Base-by-base conservation (phyloP, 768 basidiomycete species). In the Rhodotorula diobovata region DNA sequence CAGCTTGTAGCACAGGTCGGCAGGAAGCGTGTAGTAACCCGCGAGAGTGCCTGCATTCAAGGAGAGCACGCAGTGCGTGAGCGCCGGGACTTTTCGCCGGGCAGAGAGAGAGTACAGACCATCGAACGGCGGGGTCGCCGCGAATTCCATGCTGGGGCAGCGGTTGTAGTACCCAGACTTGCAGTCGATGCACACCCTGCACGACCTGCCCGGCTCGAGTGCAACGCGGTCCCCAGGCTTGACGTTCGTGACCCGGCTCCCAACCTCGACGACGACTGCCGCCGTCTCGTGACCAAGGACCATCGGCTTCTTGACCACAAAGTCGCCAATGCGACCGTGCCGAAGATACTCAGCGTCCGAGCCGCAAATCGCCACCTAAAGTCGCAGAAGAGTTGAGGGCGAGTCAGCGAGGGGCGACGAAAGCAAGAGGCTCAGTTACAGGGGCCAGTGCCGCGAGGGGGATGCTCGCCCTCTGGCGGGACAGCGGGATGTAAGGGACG, bases 81-180 rank as follows among this genome's bases (percentile, higher is more conserved):
- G 39, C 15, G 15, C 39, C 9, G 9, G 39, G 39, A 41, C 39
- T 41, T 41, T 41, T 41, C 39, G 39, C n/a, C n/a, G n/a, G n/a
- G n/a, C n/a, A 41, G 39, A 41, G 39, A 41, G 8, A 9, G 8
- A 8, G 39, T 8, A 41, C 39, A 9, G 9, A 15, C 39, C 94
- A 77, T 95, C 90, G 78, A 89, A 86, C 2, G 95, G 95, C 64
- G 94, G 95, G 23, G 94, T 95, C 4, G 94, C 93, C 28, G 93
- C 72, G 34, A 76, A 76, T 35, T 54, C 21, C 79, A 95, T 89
- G 66, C 92, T 84, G 2, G 89, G 85, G 81, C 93, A 95, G 68
- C 95, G 85, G 81, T 59, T 59, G 71, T 72, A 72, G 61, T 69
- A 34, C 0, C 72, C 68, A 28, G 20, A 35, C 51, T 71, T 73